Evolutionary conservation across 805 yeast species (phyloP).

Genomic region (Cyberlindnera bimundalis): DNA sequence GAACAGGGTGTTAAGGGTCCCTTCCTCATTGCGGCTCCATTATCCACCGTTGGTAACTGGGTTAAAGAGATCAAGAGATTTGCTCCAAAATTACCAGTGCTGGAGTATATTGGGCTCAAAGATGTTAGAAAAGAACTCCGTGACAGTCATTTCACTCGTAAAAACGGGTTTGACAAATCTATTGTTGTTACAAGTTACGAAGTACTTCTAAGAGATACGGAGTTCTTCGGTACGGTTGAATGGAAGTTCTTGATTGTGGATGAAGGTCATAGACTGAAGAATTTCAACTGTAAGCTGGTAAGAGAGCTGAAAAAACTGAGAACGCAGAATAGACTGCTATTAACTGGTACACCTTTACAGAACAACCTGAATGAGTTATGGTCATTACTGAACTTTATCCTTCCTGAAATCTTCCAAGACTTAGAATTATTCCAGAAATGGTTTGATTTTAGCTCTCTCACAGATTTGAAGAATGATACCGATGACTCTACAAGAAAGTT

Average conservation of each 20-base stretch:
- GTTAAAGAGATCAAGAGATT: slow-evolving; percentile 62
- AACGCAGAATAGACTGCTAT: slow-evolving; percentile 67
- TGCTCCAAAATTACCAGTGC: slow-evolving; percentile 64
- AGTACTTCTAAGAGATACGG: slow-evolving; percentile 65
- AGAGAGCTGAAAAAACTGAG: slow-evolving; percentile 62
- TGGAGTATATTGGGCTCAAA: slow-evolving; percentile 65
- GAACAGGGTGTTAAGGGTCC: slow-evolving; percentile 82
- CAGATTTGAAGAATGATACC: slow-evolving; percentile 32
- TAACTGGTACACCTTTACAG: slow-evolving; percentile 97
- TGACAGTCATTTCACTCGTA: slow-evolving; percentile 20
- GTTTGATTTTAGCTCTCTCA: slow-evolving; percentile 78
- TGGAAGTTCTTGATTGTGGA: slow-evolving; percentile 92
- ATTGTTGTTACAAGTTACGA: slow-evolving; percentile 83
- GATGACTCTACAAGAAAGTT: slow-evolving; percentile 44
- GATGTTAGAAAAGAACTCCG: slow-evolving; percentile 48
- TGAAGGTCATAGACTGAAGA: slow-evolving; percentile 93
- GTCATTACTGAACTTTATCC: slow-evolving; percentile 85
- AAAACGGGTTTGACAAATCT: slow-evolving; percentile 31
- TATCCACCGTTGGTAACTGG: slow-evolving; percentile 89
- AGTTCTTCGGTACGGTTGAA: slow-evolving; percentile 43
- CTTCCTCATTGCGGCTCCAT: slow-evolving; percentile 73
- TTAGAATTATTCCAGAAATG: slow-evolving; percentile 86
- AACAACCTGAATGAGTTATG: slow-evolving; percentile 87
- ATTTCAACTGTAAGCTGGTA: slow-evolving; percentile 73
- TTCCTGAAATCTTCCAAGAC: slow-evolving; percentile 92